Conservation (phyloP, 1,139 yeast genomes). For the Zhuliangozyma parablackwelliae region DNA sequence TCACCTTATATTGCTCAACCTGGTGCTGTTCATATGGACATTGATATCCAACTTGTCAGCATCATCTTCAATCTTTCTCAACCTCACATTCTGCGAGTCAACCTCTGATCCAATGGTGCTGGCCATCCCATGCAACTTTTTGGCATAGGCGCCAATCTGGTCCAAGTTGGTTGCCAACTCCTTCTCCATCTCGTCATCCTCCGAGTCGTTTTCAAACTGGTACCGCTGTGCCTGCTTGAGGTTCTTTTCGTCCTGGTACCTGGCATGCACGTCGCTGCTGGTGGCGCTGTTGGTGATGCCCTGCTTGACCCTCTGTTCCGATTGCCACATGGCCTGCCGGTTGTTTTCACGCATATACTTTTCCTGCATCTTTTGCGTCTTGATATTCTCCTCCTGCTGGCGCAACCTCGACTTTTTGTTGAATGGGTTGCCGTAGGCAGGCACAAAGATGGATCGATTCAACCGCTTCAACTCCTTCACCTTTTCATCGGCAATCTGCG, state of each 20-base stretch:
- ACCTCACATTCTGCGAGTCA: constrained; percentile 45
- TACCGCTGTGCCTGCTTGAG: constrained; percentile 44
- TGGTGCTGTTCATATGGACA: constrained; percentile 46
- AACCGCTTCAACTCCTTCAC: constrained; percentile 75
- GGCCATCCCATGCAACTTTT: constrained; percentile 43
- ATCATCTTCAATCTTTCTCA: constrained; percentile 50
- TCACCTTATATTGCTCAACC: constrained; percentile 41
- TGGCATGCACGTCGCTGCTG: constrained; percentile 36
- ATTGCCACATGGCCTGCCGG: constrained; percentile 40
- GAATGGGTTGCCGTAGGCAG: constrained; percentile 82
- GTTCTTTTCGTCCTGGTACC: constrained; percentile 47
- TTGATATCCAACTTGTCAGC: constrained; percentile 54
- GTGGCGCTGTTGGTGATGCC: constrained; percentile 40
- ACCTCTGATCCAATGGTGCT: constrained; percentile 45
- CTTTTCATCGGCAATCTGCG: constrained; percentile 77
- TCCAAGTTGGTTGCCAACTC: constrained; percentile 52
- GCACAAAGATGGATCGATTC: constrained; percentile 79
- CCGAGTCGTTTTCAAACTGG: constrained; percentile 52
- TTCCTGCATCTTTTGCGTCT: constrained; percentile 62
- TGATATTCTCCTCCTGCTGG: constrained; percentile 69
- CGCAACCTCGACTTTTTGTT: constrained; percentile 73
- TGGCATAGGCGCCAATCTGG: constrained; percentile 45
- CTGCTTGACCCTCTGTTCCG: constrained; percentile 43
- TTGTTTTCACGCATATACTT: constrained; percentile 44
- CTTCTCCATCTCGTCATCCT: constrained; percentile 58